Base-by-base conservation (phyloP, 495 filamentous ascomycete species). In the Talaromyces stipitatus region DNA sequence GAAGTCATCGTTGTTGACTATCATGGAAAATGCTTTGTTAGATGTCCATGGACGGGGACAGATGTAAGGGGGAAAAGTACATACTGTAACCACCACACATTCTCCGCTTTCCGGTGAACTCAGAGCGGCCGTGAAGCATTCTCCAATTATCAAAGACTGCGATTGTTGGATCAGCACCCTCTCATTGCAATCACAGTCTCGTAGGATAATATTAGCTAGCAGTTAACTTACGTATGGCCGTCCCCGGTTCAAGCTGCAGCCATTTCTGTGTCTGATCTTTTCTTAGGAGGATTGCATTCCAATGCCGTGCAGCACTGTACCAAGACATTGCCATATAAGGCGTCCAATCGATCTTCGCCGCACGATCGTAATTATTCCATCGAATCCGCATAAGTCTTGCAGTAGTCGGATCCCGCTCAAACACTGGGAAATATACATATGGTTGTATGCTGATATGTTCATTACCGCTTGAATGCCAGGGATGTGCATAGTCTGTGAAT, bases 111-210 rank as follows among this genome's bases (percentile, higher is more conserved):
- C 92, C 92, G 7, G 82, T 86, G 64, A 96, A 97, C 12, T 82
- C 79, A 20, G 82, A 80, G 60, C 92, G 77, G 3, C 91, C 92
- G 69, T 97, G 92, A 47, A 97, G 69, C 56, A 95, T 89, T 58
- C 92, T 80, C 91, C 91, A 97, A 65, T 97, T 97, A 68, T 97
- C 90, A 66, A 97, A 96, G 18, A 96, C 86, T 90, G 55, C 36
- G 18, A 18, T 16, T 16, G 1, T 41, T 18, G n/a, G 14, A 41
- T 41, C 11, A 41, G n/a, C 18, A 18, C 36, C 6, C 16, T 12
- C 4, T 9, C n/a, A 5, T 41, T 16, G 8, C 7, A 38, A n/a
- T n/a, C n/a, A n/a, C n/a, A 33, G 30, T 33, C 6, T 7, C 12
- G 30, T 33, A 33, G 12, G 6, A 33, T 8, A 26, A 48, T 2